Base-by-base conservation (phyloP, 371 early-diverging fungal genomes). In the Mortierella sp. region DNA sequence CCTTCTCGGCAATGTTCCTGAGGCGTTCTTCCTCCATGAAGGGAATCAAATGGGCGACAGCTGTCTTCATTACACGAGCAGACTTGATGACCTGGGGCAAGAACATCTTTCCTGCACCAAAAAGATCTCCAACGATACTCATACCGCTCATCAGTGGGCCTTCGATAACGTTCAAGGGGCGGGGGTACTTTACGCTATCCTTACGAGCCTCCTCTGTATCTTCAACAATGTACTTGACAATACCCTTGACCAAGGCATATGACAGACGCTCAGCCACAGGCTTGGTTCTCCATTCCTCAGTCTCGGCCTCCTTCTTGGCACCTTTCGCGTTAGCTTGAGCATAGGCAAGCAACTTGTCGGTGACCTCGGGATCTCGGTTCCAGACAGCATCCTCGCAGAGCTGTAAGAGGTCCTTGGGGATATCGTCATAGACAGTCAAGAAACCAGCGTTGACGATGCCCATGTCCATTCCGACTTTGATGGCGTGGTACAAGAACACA, bases 51-150 rank as follows among this genome's bases (percentile, higher is more conserved):
- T 97, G 95, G 22, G 97, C 97, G 9, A 97, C 97, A 16, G 97
- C 97, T 74, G 93, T 94, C 74, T 97, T 97, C 97, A 97, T 96
- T 43, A 76, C 87, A 55, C 92, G 94, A 58, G 97, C 97, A 66
- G 95, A 94, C 85, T 96, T 96, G 86, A 97, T 97, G 64, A 97
- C 97, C 78, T 97, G 97, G 11, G 97, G 97, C 88, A 97, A 91
- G 84, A 97, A 97, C 97, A 97, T 97, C 84, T 97, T 96, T 45
- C 97, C 86, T 35, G 93, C 84, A 49, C 97, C 97, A 86, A 97
- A 97, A 55, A 97, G 87, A 79, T 97, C 95, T 70, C 97, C 97
- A 6, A 97, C 97, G 55, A 93, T 88, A 67, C 90, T 91, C 97
- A 97, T 97, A 65, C 97, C 97, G 64, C 85, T 87, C 97, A 97